Evolutionary conservation across 257 asterid species (phyloP).

Genomic region (Ligustrum vulgare): DNA sequence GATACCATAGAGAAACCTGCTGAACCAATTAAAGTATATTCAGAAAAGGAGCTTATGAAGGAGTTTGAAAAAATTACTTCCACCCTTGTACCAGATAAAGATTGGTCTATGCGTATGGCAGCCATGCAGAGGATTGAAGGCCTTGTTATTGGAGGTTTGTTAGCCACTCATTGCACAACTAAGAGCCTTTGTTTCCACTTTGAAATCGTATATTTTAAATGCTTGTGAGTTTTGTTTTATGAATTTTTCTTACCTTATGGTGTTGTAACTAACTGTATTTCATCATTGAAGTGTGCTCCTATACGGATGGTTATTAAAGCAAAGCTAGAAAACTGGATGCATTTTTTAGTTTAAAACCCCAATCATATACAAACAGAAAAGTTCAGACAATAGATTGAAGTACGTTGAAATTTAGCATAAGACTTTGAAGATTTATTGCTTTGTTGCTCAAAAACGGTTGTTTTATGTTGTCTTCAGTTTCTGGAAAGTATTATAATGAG

Average conservation of each 20-base stretch:
- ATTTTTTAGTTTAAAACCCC: not conserved
- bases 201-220: slow-evolving; percentile 5
- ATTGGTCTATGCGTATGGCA: slow-evolving; percentile 92
- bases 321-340: not conserved
- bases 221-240: not conserved
- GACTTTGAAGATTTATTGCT: not conserved
- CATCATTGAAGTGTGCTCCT: not conserved
- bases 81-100: slow-evolving; percentile 93
- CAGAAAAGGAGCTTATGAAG: slow-evolving; percentile 90
- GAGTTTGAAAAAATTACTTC: slow-evolving; percentile 95
- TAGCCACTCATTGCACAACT: slow-evolving; percentile 18
- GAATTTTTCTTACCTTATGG: not conserved
- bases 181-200: slow-evolving; percentile 11
- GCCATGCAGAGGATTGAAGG: slow-evolving; percentile 97
- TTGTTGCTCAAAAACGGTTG: not conserved
- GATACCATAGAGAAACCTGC: slow-evolving; percentile 89
- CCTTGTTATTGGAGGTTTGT: slow-evolving; percentile 91
- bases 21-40: slow-evolving; percentile 86
- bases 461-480: not conserved
- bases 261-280: not conserved
- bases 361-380: not conserved
- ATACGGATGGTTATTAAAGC: not conserved
- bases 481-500: not conserved
- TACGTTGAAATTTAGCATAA: not conserved
- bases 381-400: not conserved